Percentiles rank a stretch among this genome's conserved stretches.
Evolutionary conservation across 1,139 yeast genomes (phyloP).

Genomic region (Protomyces macrosporus): DNA sequence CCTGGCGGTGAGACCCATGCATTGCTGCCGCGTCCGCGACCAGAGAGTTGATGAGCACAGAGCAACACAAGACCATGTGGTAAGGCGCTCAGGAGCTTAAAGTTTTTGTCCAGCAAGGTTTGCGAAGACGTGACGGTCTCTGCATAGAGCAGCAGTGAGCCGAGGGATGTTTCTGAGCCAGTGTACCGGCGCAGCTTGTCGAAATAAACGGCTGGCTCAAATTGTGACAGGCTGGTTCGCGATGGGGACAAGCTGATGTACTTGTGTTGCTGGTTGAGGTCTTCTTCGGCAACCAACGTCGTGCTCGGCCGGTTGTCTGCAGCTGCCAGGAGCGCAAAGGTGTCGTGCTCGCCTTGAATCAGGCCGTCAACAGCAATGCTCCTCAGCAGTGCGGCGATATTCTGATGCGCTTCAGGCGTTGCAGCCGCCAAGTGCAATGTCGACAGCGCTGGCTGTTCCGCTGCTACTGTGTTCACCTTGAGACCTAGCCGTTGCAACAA

Average conservation of each 20-base stretch:
- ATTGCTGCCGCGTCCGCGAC: conserved; percentile 92
- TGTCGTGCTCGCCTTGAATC: conserved; percentile 8
- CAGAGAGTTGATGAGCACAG: conserved; percentile 58
- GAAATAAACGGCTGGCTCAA: conserved; percentile 1
- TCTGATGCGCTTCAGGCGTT: background rate
- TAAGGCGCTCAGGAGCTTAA: conserved; percentile 49
- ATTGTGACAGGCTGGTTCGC: background rate
- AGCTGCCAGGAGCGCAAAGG: conserved; percentile 1
- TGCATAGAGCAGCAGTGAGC: conserved; percentile 64
- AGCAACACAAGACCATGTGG: conserved; percentile 71
- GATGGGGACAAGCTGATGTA: background rate
- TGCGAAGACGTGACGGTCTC: conserved; percentile 89
- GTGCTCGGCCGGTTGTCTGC: background rate
- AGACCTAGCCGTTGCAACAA: conserved; percentile 60
- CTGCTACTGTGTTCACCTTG: conserved; percentile 51
- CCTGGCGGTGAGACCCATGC: conserved; percentile 95
- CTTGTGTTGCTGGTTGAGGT: conserved; percentile 11
- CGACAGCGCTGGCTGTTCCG: conserved; percentile 50
- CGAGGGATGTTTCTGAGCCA: conserved; percentile 43
- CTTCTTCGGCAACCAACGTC: background rate
- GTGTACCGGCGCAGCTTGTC: background rate
- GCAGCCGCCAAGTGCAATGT: conserved; percentile 6
- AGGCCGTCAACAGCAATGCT: background rate
- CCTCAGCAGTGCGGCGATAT: background rate
- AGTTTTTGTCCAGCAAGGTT: conserved; percentile 69